phyloP scores from a whole-genome alignment of 2,329 filamentous ascomycete genomes.

The Diaporthe capsici region DNA sequence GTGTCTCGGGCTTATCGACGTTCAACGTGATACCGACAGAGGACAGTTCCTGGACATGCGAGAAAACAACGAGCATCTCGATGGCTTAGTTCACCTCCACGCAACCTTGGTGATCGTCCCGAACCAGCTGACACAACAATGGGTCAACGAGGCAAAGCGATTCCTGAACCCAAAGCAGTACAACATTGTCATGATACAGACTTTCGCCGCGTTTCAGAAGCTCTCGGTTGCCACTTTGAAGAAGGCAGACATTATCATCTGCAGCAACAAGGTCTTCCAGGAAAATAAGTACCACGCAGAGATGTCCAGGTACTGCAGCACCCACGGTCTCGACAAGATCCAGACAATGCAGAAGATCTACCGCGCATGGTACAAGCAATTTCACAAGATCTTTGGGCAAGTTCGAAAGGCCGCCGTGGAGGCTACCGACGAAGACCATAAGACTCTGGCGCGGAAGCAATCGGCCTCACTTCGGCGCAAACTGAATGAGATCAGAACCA shows the following conservation, averaged over 20 bases:
- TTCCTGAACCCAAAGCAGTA: slow-evolving; percentile 50
- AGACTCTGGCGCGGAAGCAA: background rate
- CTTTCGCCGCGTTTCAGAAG: slow-evolving; percentile 36
- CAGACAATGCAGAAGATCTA: slow-evolving; percentile 29
- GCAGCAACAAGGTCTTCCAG: slow-evolving; percentile 49
- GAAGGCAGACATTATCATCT: slow-evolving; percentile 56
- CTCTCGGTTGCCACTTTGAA: slow-evolving; percentile 43
- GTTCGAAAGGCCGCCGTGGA: background rate
- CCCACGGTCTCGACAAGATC: slow-evolving; percentile 26
- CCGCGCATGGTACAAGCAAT: slow-evolving; percentile 39
- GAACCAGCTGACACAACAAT: slow-evolving; percentile 56
- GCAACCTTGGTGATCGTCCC: slow-evolving; percentile 59
- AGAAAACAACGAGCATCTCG: slow-evolving; percentile 30
- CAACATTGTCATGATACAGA: slow-evolving; percentile 48
- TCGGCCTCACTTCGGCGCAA: background rate
- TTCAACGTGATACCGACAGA: slow-evolving; percentile 45
- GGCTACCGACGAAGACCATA: background rate
- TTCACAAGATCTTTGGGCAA: background rate
- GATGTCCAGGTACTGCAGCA: slow-evolving; percentile 30
- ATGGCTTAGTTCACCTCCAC: slow-evolving; percentile 48
- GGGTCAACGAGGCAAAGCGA: slow-evolving; percentile 51
- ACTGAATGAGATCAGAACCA: background rate
- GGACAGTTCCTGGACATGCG: slow-evolving; percentile 43
- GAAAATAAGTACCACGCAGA: slow-evolving; percentile 30
- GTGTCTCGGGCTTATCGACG: slow-evolving; percentile 54